Percentiles rank a stretch among this genome's conserved stretches.
phyloP scores from a whole-genome alignment of 2,329 filamentous ascomycete genomes.

The Calonectria pseudoreteaudii region DNA sequence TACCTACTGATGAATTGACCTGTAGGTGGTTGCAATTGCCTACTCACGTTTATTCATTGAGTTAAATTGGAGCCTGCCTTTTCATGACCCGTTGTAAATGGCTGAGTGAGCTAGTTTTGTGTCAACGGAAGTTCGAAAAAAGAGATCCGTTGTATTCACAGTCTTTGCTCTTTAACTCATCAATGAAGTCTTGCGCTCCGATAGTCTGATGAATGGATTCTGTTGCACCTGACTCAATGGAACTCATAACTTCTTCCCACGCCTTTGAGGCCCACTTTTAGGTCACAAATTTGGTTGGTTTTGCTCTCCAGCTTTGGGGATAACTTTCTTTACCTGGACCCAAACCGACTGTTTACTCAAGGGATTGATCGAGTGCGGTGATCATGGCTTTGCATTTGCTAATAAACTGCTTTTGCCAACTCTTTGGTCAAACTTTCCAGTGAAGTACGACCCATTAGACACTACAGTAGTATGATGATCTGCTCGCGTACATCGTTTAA shows the following conservation, averaged over 20 bases:
- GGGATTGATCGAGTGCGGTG: not conserved
- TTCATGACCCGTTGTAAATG: not conserved
- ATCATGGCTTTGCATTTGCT: constrained; percentile 17
- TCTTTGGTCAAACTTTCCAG: not conserved
- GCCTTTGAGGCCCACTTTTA: too few species aligned
- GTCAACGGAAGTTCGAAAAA: not conserved
- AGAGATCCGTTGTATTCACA: not conserved
- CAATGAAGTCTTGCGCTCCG: not conserved
- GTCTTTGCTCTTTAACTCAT: not conserved
- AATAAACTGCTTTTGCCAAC: constrained; percentile 17
- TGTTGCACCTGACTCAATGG: not conserved
- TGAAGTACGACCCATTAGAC: constrained; percentile 3
- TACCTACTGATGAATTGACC: constrained; percentile 1
- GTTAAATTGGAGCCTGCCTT: constrained; percentile 1
- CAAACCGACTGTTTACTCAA: not conserved
- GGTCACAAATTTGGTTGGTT: not conserved
- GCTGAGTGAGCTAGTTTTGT: not conserved
- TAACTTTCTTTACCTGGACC: not conserved
- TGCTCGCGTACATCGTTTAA: not conserved
- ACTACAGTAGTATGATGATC: constrained; percentile 6
- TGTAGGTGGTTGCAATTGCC: constrained; percentile 3
- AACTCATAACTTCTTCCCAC: not conserved
- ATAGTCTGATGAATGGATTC: not conserved
- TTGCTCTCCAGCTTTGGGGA: not conserved
- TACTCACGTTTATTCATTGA: constrained; percentile 8